Percentiles rank a stretch among this genome's conserved stretches.
phyloP scores from a whole-genome alignment of 2,329 filamentous ascomycete species.

The Cytospora piceae region DNA sequence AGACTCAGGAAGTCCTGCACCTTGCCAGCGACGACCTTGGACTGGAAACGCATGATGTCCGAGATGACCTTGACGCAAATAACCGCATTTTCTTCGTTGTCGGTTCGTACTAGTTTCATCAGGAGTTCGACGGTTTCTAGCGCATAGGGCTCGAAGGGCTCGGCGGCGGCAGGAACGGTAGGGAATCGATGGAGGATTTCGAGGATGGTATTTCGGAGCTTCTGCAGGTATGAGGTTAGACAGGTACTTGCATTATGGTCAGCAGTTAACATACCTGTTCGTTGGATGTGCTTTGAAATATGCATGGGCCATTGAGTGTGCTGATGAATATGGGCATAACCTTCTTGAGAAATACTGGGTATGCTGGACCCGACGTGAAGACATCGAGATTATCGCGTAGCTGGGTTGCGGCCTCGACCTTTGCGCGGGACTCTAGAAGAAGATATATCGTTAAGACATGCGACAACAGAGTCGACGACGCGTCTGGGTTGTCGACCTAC shows the following conservation, averaged over 20 bases:
- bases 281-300: conserved; percentile 86
- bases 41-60: conserved; percentile 92
- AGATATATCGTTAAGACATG: conserved; percentile 27
- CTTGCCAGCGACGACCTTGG: conserved; percentile 74
- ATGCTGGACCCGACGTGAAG: conserved; percentile 78
- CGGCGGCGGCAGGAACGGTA: conserved; percentile 69
- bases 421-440: conserved; percentile 73
- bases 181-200: conserved; percentile 91
- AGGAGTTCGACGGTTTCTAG: conserved; percentile 87
- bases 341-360: conserved; percentile 80
- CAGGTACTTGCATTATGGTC: conserved; percentile 3
- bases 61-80: conserved; percentile 97
- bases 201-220: conserved; percentile 88
- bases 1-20: conserved; percentile 89
- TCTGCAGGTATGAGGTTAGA: conserved; percentile 52
- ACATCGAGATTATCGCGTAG: conserved; percentile 91
- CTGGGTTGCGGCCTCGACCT: conserved; percentile 80
- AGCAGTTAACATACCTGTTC: conserved; percentile 70
- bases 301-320: conserved; percentile 81
- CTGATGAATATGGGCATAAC: conserved; percentile 88
- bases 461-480: neutral
- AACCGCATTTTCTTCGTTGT: conserved; percentile 99
- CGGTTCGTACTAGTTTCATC: conserved; percentile 83
- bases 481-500: conserved; percentile 42
- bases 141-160: conserved; percentile 86